Evolutionary conservation across 2,329 filamentous ascomycete genomes (phyloP).

Genomic region (Venturia asperata): DNA sequence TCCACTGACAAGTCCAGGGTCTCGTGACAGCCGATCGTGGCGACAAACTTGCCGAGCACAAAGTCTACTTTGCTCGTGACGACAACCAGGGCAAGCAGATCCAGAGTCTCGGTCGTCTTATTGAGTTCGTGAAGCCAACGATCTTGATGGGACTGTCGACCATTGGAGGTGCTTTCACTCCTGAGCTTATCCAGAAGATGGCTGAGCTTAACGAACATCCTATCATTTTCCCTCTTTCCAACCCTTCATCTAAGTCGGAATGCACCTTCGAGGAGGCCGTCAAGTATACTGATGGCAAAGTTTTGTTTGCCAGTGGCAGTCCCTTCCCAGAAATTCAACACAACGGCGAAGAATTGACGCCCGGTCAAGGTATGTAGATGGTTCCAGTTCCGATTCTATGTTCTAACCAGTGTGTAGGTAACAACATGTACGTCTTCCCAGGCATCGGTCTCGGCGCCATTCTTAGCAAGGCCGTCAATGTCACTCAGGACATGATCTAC

Average conservation of each 20-base stretch:
- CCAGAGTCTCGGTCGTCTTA: conserved; percentile 79
- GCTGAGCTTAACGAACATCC: conserved; percentile 62
- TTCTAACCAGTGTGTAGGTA: conserved; percentile 67
- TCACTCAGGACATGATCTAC: conserved; percentile 97
- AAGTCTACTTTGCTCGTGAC: conserved; percentile 59
- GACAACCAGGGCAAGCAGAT: conserved; percentile 60
- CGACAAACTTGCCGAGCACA: conserved; percentile 87
- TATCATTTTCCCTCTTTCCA: conserved; percentile 80
- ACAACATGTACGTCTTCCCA: conserved; percentile 92
- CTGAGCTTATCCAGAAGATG: conserved; percentile 64
- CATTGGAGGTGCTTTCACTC: conserved; percentile 89
- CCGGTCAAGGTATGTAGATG: conserved; percentile 38
- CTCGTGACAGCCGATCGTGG: conserved; percentile 89
- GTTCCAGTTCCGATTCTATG: conserved; percentile 31
- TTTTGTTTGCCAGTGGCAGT: conserved; percentile 90
- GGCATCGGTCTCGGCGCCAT: conserved; percentile 92
- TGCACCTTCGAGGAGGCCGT: conserved; percentile 95
- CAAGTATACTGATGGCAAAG: conserved; percentile 81
- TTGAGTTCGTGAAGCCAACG: conserved; percentile 90
- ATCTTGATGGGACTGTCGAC: conserved; percentile 92
- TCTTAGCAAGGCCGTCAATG: conserved; percentile 73
- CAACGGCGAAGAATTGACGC: conserved; percentile 40
- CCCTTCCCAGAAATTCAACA: conserved; percentile 66
- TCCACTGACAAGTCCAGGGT: conserved; percentile 41
- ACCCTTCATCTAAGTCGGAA: conserved; percentile 93